A percentile compares a stretch with the other conserved stretches of the same genome.
phyloP scores from a whole-genome alignment of 805 yeast genomes.

The Limtongozyma cylindracea region DNA sequence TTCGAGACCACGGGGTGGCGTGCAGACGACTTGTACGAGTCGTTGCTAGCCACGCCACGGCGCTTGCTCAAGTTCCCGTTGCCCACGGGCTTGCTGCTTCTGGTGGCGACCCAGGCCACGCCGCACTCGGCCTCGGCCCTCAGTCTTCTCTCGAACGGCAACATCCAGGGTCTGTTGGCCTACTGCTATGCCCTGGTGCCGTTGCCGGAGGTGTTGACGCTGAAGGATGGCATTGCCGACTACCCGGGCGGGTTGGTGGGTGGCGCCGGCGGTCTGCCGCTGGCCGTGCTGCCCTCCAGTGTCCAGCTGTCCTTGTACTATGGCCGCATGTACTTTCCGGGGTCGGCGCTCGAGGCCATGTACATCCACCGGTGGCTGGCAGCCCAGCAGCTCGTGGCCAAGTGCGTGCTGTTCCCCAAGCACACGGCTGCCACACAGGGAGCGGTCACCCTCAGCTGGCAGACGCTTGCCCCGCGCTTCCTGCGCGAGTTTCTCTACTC shows the following conservation, averaged over 20 bases:
- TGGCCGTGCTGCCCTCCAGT: too few relatives aligned
- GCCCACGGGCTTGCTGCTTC: conserved; percentile 41
- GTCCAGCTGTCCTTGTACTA: conserved; percentile 18
- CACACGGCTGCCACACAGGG: too few relatives aligned
- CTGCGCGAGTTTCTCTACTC: conserved; percentile 60
- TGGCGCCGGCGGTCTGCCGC: too few relatives aligned
- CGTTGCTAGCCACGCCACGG: conserved; percentile 43
- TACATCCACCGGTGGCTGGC: conserved; percentile 33
- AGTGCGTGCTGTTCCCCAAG: conserved; percentile 49
- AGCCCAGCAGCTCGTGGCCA: conserved; percentile 38
- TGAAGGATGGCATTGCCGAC: conserved; percentile 39
- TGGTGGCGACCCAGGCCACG: conserved; percentile 46
- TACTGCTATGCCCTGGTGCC: conserved; percentile 51
- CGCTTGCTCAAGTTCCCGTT: conserved; percentile 48
- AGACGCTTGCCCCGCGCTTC: conserved; percentile 33
- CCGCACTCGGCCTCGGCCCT: conserved; percentile 48
- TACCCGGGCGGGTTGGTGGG: too few relatives aligned
- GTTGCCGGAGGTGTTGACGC: conserved; percentile 26
- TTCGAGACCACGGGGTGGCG: too few relatives aligned
- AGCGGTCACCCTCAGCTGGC: conserved; percentile 51
- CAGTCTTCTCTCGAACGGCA: conserved; percentile 33
- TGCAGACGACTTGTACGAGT: too few relatives aligned
- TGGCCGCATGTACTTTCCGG: conserved; percentile 78
- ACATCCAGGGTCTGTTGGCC: conserved; percentile 61
- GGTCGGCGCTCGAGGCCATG: conserved; percentile 75